phyloP scores from a whole-genome alignment of 2,329 filamentous ascomycete species.

The Nannizzia gypsea region DNA sequence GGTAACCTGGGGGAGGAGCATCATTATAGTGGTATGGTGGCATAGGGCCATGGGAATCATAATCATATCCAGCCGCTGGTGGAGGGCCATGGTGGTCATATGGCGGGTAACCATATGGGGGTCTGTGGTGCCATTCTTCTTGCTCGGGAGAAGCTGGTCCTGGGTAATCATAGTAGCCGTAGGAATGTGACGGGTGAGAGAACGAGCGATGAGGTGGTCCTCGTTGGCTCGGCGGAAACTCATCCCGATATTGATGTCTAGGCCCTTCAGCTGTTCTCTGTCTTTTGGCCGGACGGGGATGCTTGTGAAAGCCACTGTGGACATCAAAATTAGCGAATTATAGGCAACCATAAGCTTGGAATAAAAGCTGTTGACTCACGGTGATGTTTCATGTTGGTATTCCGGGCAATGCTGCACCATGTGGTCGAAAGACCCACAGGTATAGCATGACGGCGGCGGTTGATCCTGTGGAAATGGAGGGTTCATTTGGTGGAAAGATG shows the following conservation, averaged over 20 bases:
- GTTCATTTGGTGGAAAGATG: slow-evolving; percentile 5
- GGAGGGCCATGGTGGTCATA: slow-evolving; percentile 16
- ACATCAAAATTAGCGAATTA: neutral
- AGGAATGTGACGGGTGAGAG: slow-evolving; percentile 14
- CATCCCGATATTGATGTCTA: slow-evolving; percentile 11
- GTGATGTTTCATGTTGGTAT: slow-evolving; percentile 20
- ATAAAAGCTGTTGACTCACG: slow-evolving; percentile 18
- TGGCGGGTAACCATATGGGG: slow-evolving; percentile 17
- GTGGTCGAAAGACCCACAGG: slow-evolving; percentile 25
- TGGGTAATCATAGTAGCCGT: slow-evolving; percentile 15
- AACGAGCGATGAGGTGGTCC: slow-evolving; percentile 15
- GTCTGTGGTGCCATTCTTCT: slow-evolving; percentile 16
- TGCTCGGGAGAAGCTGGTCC: slow-evolving; percentile 13
- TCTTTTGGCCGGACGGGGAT: slow-evolving; percentile 19
- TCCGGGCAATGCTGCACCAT: slow-evolving; percentile 27
- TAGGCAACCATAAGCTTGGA: neutral
- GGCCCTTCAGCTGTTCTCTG: slow-evolving; percentile 16
- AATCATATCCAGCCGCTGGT: slow-evolving; percentile 14
- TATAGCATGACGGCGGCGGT: slow-evolving; percentile 21
- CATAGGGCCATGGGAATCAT: slow-evolving; percentile 7
- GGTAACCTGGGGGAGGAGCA: slow-evolving; percentile 12
- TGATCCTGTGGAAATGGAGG: slow-evolving; percentile 9
- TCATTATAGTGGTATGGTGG: slow-evolving; percentile 8
- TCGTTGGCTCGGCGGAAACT: slow-evolving; percentile 14
- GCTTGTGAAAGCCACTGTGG: slow-evolving; percentile 13